These are phyloP conservation scores for Rossbeevera mucosa DNA, from an alignment of 768 basidiomycete genomes.

Conservation along the genomic window DNA sequence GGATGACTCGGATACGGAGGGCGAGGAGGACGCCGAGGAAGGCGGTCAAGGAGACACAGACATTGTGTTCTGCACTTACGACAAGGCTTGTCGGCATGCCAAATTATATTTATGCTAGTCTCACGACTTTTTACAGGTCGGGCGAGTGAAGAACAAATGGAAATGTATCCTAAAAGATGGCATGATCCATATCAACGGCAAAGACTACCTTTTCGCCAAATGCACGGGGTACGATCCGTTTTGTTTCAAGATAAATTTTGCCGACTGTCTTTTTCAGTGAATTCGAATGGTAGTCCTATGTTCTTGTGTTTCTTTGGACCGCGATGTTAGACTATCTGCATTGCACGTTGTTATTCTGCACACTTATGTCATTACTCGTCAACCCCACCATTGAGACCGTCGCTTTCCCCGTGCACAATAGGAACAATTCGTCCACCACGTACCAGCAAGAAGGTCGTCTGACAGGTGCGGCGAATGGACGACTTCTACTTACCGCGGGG, in stretches of 20 bases:
- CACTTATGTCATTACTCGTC: constrained; percentile 20
- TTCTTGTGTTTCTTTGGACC: constrained; percentile 1
- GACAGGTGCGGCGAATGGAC: neutral
- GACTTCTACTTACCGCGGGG: neutral
- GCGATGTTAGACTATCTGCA: constrained; percentile 20
- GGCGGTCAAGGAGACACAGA: constrained; percentile 73
- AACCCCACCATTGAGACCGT: constrained; percentile 12
- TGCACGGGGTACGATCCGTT: constrained; percentile 79
- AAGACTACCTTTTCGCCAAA: constrained; percentile 95
- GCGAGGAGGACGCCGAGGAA: constrained; percentile 79
- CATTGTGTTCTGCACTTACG: constrained; percentile 97
- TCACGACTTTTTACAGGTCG: constrained; percentile 55
- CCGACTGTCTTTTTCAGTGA: constrained; percentile 27
- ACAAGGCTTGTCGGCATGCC: constrained; percentile 62
- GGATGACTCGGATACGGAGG: constrained; percentile 90
- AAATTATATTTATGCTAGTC: neutral
- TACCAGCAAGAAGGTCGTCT: neutral
- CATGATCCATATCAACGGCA: constrained; percentile 94
- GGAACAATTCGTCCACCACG: constrained; percentile 9
- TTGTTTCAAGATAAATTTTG: neutral
- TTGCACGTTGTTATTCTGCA: constrained; percentile 19
- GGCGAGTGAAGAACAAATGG: constrained; percentile 99
- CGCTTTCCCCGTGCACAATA: constrained; percentile 22
- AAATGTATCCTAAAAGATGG: constrained; percentile 97
- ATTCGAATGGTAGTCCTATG: constrained; percentile 40